Conservation (phyloP, 306 rosid genomes). For the Crataegus laevigata region DNA sequence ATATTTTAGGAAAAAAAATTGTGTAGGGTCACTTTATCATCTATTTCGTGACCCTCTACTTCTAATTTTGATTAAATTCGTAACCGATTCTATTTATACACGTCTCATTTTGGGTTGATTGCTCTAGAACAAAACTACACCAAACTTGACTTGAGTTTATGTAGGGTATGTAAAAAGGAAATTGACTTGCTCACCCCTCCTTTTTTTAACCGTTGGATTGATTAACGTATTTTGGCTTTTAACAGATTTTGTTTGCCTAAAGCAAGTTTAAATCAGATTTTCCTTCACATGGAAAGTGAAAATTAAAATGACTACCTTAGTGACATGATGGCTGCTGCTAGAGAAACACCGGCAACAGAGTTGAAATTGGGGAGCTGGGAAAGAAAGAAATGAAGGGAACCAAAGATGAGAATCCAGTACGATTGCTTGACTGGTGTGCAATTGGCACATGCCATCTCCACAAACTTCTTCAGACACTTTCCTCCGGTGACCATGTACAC, state of each 20-base stretch:
- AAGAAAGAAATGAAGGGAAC: constrained; percentile 72
- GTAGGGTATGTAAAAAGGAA: neutral
- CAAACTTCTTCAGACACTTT: constrained; percentile 71
- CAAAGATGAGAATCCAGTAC: constrained; percentile 84
- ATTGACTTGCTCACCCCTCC: neutral
- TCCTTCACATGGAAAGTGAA: neutral
- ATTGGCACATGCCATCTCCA: constrained; percentile 78
- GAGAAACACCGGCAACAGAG: constrained; percentile 83
- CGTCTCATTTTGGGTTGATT: neutral
- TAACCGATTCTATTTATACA: neutral
- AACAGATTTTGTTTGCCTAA: neutral
- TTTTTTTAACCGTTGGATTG: too few species aligned
- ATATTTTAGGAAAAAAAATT: neutral
- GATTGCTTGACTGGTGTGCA: constrained; percentile 68
- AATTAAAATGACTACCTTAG: constrained; percentile 39
- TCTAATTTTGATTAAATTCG: too few species aligned
- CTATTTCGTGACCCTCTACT: neutral
- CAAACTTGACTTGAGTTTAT: neutral
- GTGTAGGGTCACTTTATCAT: neutral
- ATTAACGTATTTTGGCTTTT: too few species aligned
- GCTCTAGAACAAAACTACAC: neutral
- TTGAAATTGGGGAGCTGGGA: constrained; percentile 95
- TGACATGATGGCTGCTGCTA: constrained; percentile 95
- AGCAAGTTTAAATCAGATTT: neutral
- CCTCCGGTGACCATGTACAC: constrained; percentile 96